Conservation (phyloP, 1,139 yeast genomes). For the Blastobotrys raffinosifermentans region DNA sequence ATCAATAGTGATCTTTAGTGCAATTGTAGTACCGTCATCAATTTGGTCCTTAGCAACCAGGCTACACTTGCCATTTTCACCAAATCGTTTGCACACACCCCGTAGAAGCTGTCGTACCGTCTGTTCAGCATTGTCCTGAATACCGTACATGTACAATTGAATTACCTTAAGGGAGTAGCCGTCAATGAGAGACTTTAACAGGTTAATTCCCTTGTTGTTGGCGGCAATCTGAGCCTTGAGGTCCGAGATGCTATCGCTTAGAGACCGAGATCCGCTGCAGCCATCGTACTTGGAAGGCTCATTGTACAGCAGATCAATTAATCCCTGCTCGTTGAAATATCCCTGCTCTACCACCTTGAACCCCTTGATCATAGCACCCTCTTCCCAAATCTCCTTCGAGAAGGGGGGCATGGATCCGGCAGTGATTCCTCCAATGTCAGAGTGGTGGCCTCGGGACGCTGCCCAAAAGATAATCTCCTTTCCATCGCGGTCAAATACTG, state of each 20-base stretch:
- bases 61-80: slow-evolving; percentile 22
- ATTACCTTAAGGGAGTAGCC: slow-evolving; percentile 50
- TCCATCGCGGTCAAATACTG: slow-evolving; percentile 59
- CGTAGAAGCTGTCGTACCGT: slow-evolving; percentile 46
- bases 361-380: slow-evolving; percentile 56
- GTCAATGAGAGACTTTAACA: slow-evolving; percentile 43
- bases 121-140: slow-evolving; percentile 53
- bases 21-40: slow-evolving; percentile 57
- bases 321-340: slow-evolving; percentile 48
- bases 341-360: slow-evolving; percentile 52
- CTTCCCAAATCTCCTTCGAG: slow-evolving; percentile 55
- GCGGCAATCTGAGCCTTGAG: slow-evolving; percentile 65
- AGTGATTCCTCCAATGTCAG: slow-evolving; percentile 61
- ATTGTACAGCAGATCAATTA: slow-evolving; percentile 41
- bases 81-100: slow-evolving; percentile 31
- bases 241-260: slow-evolving; percentile 56
- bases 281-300: slow-evolving; percentile 53
- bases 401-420: slow-evolving; percentile 66
- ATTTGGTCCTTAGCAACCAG: slow-evolving; percentile 47
- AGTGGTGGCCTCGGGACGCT: slow-evolving; percentile 63
- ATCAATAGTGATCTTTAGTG: slow-evolving; percentile 41
- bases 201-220: slow-evolving; percentile 54
- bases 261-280: slow-evolving; percentile 55
- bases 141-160: slow-evolving; percentile 54
- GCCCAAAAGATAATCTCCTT: slow-evolving; percentile 50